Percentiles rank a stretch among this genome's conserved stretches.
Conservation (phyloP, 2,329 filamentous ascomycete species). For the Paecilomyces dactylethromorphus region DNA sequence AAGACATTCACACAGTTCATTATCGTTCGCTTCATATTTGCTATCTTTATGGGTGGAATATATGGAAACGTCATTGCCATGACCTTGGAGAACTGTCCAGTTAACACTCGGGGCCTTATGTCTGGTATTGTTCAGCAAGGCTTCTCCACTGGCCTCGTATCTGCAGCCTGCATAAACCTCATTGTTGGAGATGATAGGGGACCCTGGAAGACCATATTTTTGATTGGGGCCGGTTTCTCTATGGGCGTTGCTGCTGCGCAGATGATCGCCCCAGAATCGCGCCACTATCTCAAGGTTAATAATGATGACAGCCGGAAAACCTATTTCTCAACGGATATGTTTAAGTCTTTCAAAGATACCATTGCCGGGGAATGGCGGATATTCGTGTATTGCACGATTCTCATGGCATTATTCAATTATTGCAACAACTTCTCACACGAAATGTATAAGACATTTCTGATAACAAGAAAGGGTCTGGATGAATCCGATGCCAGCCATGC, state of each 20-base stretch:
- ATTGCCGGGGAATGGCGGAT: slow-evolving; percentile 16
- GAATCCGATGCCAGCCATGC: slow-evolving; percentile 24
- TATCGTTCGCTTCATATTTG: slow-evolving; percentile 67
- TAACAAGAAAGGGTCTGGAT: slow-evolving; percentile 24
- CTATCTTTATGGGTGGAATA: slow-evolving; percentile 74
- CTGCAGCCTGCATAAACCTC: slow-evolving; percentile 49
- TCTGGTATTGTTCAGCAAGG: slow-evolving; percentile 78
- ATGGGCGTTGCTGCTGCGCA: not conserved
- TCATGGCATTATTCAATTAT: slow-evolving; percentile 31
- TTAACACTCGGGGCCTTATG: slow-evolving; percentile 69
- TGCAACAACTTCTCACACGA: slow-evolving; percentile 32
- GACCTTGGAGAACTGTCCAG: slow-evolving; percentile 67
- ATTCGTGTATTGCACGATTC: slow-evolving; percentile 28
- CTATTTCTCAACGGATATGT: not conserved
- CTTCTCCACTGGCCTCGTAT: slow-evolving; percentile 72
- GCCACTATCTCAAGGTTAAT: not conserved
- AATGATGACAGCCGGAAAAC: not conserved
- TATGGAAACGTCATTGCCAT: slow-evolving; percentile 75
- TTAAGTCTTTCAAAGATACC: not conserved
- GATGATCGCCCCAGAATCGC: not conserved
- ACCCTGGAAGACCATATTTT: not conserved
- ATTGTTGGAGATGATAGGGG: not conserved
- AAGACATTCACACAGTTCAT: slow-evolving; percentile 66
- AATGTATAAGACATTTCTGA: slow-evolving; percentile 36
- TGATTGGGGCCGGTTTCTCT: not conserved